These are phyloP conservation scores for Serpula lacrymans DNA, from an alignment of 768 basidiomycete species.

Conservation along the genomic window DNA sequence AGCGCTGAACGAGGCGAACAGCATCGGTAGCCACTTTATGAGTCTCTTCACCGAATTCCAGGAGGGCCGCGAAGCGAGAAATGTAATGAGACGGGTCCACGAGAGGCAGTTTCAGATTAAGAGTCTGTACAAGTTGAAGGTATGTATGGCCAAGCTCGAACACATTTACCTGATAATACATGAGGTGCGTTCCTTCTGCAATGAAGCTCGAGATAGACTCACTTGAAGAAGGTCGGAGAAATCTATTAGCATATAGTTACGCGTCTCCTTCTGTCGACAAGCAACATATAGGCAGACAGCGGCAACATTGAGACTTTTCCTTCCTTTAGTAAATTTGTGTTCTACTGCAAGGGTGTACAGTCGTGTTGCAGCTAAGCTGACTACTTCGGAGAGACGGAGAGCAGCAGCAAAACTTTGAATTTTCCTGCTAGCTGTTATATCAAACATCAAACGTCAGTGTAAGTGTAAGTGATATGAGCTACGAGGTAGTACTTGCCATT, in stretches of 20 bases:
- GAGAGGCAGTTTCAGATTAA: constrained; percentile 80
- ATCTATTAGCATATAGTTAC: constrained; percentile 97
- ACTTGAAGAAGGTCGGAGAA: constrained; percentile 96
- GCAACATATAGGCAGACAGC: constrained; percentile 96
- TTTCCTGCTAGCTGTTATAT: constrained; percentile 63
- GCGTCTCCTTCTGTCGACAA: constrained; percentile 85
- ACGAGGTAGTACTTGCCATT: constrained; percentile 56
- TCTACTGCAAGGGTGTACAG: constrained; percentile 93
- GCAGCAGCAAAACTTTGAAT: constrained; percentile 81
- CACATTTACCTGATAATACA: constrained; percentile 75
- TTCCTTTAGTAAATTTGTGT: constrained; percentile 91
- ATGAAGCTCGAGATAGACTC: constrained; percentile 9
- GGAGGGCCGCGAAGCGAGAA: constrained; percentile 87
- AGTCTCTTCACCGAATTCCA: constrained; percentile 96
- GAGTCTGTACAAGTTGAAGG: constrained; percentile 85
- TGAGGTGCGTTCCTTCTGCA: not conserved
- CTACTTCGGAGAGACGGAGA: constrained; percentile 74
- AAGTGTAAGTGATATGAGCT: not conserved
- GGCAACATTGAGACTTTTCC: constrained; percentile 89
- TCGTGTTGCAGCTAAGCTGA: constrained; percentile 77
- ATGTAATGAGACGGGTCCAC: constrained; percentile 98
- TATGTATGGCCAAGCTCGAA: constrained; percentile 97
- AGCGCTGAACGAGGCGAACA: constrained; percentile 87
- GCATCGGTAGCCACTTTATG: constrained; percentile 91
- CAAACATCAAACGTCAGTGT: not conserved